Evolutionary conservation across 2,329 filamentous ascomycete genomes (phyloP).

Genomic region (Colletotrichum falcatum): DNA sequence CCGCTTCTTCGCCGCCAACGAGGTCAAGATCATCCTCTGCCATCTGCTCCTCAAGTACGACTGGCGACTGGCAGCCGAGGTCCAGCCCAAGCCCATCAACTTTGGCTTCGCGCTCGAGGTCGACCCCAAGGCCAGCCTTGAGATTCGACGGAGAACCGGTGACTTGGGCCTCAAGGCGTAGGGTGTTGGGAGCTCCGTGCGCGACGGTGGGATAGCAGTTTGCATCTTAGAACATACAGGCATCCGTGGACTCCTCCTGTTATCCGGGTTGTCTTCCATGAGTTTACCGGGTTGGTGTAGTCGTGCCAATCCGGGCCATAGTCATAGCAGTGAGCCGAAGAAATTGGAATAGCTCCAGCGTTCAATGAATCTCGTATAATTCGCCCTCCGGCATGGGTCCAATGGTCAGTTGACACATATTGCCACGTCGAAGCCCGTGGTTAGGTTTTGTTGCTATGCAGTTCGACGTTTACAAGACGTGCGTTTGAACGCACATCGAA

Average conservation of each 20-base stretch:
- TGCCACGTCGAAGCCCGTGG: too few species aligned
- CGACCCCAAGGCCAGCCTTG: constrained; percentile 33
- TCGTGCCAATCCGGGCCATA: constrained; percentile 18
- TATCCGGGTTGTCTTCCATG: constrained; percentile 6
- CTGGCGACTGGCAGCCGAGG: constrained; percentile 34
- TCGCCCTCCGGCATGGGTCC: too few species aligned
- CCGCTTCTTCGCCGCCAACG: constrained; percentile 53
- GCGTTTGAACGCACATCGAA: neutral
- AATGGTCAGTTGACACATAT: too few species aligned
- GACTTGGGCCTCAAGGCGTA: constrained; percentile 33
- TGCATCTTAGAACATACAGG: constrained; percentile 6
- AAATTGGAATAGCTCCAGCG: constrained; percentile 30
- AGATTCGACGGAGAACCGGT: constrained; percentile 33
- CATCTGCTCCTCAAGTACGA: constrained; percentile 51
- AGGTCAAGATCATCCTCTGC: constrained; percentile 52
- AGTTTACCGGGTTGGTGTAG: constrained; percentile 15
- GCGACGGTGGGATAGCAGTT: neutral
- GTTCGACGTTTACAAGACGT: neutral
- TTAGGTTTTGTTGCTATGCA: neutral
- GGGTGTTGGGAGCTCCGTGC: neutral
- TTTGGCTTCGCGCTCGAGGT: constrained; percentile 36
- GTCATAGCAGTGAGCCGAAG: constrained; percentile 32
- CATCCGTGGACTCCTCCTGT: neutral
- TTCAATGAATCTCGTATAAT: constrained; percentile 5
- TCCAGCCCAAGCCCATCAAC: constrained; percentile 9